These are phyloP conservation scores for Trichoderma reesei DNA, from an alignment of 495 filamentous ascomycete genomes.

Conservation along the genomic window DNA sequence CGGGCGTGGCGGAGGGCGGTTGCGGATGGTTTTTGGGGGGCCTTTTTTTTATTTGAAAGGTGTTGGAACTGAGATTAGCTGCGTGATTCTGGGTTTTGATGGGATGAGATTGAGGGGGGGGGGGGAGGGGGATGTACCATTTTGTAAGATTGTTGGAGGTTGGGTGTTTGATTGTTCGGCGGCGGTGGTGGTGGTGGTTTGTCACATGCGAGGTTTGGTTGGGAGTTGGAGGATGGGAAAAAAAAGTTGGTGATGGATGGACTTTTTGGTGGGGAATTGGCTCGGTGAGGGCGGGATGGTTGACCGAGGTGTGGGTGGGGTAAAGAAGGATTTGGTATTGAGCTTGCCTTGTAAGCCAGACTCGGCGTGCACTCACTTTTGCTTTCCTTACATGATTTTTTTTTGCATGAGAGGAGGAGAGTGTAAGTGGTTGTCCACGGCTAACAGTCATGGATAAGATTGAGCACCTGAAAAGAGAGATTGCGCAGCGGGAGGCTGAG, in stretches of 20 bases:
- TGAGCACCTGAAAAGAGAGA: slow-evolving; percentile 2
- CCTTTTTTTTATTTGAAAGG: slow-evolving; percentile 7
- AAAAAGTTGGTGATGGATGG: slow-evolving; percentile 2
- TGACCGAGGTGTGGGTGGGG: slow-evolving; percentile 8
- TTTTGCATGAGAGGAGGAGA: neutral
- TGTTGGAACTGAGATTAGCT: neutral
- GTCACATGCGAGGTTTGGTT: neutral
- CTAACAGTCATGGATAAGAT: slow-evolving; percentile 6
- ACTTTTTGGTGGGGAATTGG: neutral
- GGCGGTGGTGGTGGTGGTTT: neutral
- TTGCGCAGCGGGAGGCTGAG: slow-evolving; percentile 8
- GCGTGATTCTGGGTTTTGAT: neutral
- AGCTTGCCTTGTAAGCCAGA: neutral
- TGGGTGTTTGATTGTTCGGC: neutral
- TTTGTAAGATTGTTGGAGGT: neutral
- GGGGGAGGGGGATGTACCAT: neutral
- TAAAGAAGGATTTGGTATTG: neutral
- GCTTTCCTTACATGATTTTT: neutral
- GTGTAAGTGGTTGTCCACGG: neutral
- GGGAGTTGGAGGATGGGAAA: neutral
- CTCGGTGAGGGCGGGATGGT: neutral
- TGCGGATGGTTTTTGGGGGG: slow-evolving; percentile 19
- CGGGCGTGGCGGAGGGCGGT: slow-evolving; percentile 24
- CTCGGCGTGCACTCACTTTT: neutral
- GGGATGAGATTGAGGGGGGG: neutral